Evolutionary conservation across 2,329 filamentous ascomycete genomes (phyloP).

Genomic region (Pseudocercospora fuligena): DNA sequence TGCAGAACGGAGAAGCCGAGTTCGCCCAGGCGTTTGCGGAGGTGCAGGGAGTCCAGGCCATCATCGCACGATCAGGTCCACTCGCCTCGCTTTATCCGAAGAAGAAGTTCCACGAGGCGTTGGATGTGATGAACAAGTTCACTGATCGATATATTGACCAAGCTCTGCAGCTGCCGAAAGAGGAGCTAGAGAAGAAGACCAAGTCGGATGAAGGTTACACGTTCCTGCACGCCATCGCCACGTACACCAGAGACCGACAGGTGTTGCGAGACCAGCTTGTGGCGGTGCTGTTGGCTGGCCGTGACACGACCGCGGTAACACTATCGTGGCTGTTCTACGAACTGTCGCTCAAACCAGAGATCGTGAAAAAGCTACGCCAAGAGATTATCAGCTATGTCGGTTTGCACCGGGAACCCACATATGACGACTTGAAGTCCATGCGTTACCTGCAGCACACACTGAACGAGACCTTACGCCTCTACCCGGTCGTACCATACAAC

Average conservation of each 20-base stretch:
- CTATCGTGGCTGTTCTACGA: conserved; percentile 85
- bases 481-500: conserved; percentile 57
- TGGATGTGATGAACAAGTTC: conserved; percentile 75
- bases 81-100: conserved; percentile 68
- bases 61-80: conserved; percentile 64
- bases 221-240: conserved; percentile 83
- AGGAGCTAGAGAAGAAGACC: conserved; percentile 74
- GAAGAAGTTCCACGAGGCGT: conserved; percentile 63
- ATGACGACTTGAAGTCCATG: conserved; percentile 84
- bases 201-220: conserved; percentile 76
- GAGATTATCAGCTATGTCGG: conserved; percentile 76
- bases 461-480: conserved; percentile 53
- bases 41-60: conserved; percentile 74
- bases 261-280: conserved; percentile 85
- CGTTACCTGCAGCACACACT: conserved; percentile 67
- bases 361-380: conserved; percentile 69
- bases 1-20: conserved; percentile 61
- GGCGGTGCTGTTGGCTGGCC: conserved; percentile 79
- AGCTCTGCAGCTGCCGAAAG: conserved; percentile 69
- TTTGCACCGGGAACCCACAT: conserved; percentile 64
- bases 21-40: conserved; percentile 85
- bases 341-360: conserved; percentile 70
- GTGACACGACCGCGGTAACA: conserved; percentile 84
- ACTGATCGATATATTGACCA: conserved; percentile 78
- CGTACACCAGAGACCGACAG: conserved; percentile 70